Evolutionary conservation across 345 rosid species (phyloP), one percentile per base, ranked within the genome.

Genomic region (Adansonia digitata): DNA sequence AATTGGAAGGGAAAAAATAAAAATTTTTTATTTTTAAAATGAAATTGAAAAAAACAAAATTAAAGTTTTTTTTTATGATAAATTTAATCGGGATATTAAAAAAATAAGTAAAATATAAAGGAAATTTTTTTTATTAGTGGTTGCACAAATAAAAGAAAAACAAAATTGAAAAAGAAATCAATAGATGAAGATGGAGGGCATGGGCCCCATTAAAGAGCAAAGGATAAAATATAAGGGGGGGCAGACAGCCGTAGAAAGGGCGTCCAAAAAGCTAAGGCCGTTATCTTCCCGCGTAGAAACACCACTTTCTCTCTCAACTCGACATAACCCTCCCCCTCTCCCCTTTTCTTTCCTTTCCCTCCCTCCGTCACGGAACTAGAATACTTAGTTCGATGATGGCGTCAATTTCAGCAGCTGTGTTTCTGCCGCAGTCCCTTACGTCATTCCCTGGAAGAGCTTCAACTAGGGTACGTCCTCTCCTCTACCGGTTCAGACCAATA

Each of bases 331-430:
- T n/a, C n/a, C n/a, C n/a, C n/a, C n/a, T n/a, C n/a, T n/a, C n/a
- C n/a, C n/a, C n/a, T n/a, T n/a, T n/a, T n/a, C n/a, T n/a, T 8
- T 34, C 66, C 79, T 46, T 70, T 29, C 74, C 74, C n/a, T 31
- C 11, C 43, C 11, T 31, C 11, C 43, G 61, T 27, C 46, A 55
- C 0, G 13, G 15, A 42, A 29, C 13, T 10, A 29, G 13, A 31
- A 26, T 14, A 6, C 1, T 14, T 17, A 17, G 45, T 8, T 53
- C 8, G 63, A 90, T 92, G 63, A 90, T 92, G 97, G 92, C 90
- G 76, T 87, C 88, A 31, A 74, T 88, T 82, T 82, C 88, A 24
- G 85, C 88, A 10, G 53, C 79, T 45, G 82, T 74, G 15, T 15
- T 15, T 17, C 24, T 34, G 22, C 64, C 40, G 11, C 64, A 60